Evolutionary conservation across 192 early-diverging fungal genomes (phyloP).

Genomic region (Powellomyces hirtus): DNA sequence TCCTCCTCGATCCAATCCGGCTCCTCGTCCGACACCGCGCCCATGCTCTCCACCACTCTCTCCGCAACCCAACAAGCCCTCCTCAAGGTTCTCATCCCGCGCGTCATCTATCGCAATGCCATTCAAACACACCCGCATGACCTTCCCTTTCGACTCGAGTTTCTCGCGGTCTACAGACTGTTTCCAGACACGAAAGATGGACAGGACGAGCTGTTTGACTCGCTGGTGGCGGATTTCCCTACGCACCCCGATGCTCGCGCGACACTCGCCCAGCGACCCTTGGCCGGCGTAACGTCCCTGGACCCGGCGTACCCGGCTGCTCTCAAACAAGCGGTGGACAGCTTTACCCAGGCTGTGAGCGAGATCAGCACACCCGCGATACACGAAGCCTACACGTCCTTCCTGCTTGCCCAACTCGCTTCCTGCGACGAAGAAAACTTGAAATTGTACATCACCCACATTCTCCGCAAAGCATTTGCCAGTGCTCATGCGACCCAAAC

Average conservation of each 20-base stretch:
- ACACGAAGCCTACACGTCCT: slow-evolving; percentile 64
- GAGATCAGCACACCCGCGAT: slow-evolving; percentile 45
- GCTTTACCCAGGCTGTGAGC: slow-evolving; percentile 48
- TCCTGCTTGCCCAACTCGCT: slow-evolving; percentile 50
- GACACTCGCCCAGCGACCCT: slow-evolving; percentile 53
- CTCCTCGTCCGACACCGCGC: slow-evolving; percentile 8
- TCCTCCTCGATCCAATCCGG: background rate
- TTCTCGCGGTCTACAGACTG: slow-evolving; percentile 60
- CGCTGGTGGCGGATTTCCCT: slow-evolving; percentile 56
- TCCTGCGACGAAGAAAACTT: slow-evolving; percentile 55
- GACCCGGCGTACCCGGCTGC: slow-evolving; percentile 49
- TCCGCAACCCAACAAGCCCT: slow-evolving; percentile 47
- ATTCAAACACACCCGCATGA: slow-evolving; percentile 69
- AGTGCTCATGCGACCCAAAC: slow-evolving; percentile 39
- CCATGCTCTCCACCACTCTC: slow-evolving; percentile 44
- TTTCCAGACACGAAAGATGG: slow-evolving; percentile 53
- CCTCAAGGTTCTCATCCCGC: slow-evolving; percentile 67
- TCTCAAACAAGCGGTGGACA: slow-evolving; percentile 43
- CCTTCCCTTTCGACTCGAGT: slow-evolving; percentile 71
- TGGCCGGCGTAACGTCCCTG: slow-evolving; percentile 41
- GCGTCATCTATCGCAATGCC: slow-evolving; percentile 76
- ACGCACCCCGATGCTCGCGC: slow-evolving; percentile 52
- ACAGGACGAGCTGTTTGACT: slow-evolving; percentile 42
- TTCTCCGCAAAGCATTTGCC: slow-evolving; percentile 53
- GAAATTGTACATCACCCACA: slow-evolving; percentile 12